phyloP scores from a whole-genome alignment of 176 grass and related monocot genomes.

The Carex littledalei region DNA sequence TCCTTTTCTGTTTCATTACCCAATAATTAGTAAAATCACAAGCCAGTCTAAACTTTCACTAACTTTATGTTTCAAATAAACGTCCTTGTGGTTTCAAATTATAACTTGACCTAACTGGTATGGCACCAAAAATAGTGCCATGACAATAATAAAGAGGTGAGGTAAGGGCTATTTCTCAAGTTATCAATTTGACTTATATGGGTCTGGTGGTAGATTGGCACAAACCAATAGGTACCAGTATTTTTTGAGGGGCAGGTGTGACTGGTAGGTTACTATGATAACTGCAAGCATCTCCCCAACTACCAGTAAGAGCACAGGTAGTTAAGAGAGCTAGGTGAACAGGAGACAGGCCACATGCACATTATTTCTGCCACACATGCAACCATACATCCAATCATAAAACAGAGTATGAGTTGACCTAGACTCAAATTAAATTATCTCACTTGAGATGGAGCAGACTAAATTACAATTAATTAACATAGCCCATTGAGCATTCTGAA shows the following conservation, averaged over 20 bases:
- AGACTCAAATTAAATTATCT: constrained; percentile 30
- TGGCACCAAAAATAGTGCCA: constrained; percentile 1
- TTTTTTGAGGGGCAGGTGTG: not conserved
- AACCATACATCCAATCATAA: constrained; percentile 24
- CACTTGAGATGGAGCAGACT: constrained; percentile 13
- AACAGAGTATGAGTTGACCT: constrained; percentile 18
- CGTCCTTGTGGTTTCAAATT: not conserved
- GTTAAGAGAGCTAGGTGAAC: constrained; percentile 25
- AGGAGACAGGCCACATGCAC: constrained; percentile 64
- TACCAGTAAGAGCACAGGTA: constrained; percentile 15
- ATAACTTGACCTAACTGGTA: not conserved
- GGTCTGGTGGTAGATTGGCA: not conserved
- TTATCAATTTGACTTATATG: not conserved
- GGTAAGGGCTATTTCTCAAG: not conserved
- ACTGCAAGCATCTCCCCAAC: constrained; percentile 13
- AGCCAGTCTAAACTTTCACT: not conserved
- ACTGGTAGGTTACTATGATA: constrained; percentile 2
- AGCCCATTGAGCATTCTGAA: not conserved
- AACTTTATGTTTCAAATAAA: not conserved
- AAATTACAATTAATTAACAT: constrained; percentile 35
- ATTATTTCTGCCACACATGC: constrained; percentile 41
- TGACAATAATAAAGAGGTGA: not conserved
- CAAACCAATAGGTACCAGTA: not conserved
- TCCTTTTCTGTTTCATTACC: constrained; percentile 35
- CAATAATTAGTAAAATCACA: constrained; percentile 2